phyloP scores from a whole-genome alignment of 1,139 yeast species.

The Geotrichum australiense region DNA sequence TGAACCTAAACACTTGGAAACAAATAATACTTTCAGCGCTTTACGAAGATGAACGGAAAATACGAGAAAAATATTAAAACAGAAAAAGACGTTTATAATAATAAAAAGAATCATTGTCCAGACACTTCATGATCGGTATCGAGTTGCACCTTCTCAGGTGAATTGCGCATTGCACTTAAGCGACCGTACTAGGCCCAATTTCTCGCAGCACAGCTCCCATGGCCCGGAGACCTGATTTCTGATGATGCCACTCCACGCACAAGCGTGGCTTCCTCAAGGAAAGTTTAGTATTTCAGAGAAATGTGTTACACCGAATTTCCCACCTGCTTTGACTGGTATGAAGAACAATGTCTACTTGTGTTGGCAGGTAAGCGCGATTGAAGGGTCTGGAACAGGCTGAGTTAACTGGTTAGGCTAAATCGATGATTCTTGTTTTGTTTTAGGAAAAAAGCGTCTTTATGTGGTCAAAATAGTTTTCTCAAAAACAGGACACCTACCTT shows the following conservation, averaged over 20 bases:
- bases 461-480: too few relatives aligned
- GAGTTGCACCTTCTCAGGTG: slow-evolving; percentile 39
- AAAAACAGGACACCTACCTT: too few relatives aligned
- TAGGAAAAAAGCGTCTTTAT: too few relatives aligned
- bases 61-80: too few relatives aligned
- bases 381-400: too few relatives aligned
- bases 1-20: too few relatives aligned
- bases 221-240: slow-evolving; percentile 42
- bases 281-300: slow-evolving; percentile 37
- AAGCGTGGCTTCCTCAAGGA: slow-evolving; percentile 66
- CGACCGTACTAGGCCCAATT: slow-evolving; percentile 49
- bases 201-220: slow-evolving; percentile 69
- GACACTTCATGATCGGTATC: slow-evolving; percentile 87
- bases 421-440: too few relatives aligned
- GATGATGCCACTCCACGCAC: slow-evolving; percentile 71
- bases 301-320: slow-evolving; percentile 80
- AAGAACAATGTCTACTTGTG: slow-evolving; percentile 41
- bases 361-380: slow-evolving; percentile 60
- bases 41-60: too few relatives aligned
- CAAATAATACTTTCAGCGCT: too few relatives aligned
- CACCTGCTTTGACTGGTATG: slow-evolving; percentile 45
- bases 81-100: too few relatives aligned
- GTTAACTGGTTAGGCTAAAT: too few relatives aligned
- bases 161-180: slow-evolving; percentile 80
- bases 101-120: too few relatives aligned